Evolutionary conservation across 768 basidiomycete species (phyloP), one percentile per base, ranked within the genome.

Genomic region (Suillus plorans): DNA sequence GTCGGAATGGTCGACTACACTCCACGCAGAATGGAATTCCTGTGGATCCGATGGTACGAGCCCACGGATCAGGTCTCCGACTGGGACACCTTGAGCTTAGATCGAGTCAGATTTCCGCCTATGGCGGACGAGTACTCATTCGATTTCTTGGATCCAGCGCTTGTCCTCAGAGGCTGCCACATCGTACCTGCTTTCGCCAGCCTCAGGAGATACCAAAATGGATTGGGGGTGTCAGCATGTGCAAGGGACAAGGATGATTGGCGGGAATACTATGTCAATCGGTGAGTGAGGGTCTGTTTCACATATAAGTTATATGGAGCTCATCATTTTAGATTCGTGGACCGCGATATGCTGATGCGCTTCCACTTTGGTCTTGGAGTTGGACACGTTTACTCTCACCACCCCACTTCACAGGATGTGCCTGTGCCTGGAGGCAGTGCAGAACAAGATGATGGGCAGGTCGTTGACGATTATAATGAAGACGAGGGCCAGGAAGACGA

Each of bases 81-180:
- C 3, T 62, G 65, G 61, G 50, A 58, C 1, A 13, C 50, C 18
- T 36, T 13, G 12, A 42, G 18, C 25, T n/a, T 65, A 7, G 37
- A 65, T 36, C 13, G 18, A 14, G 34, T 56, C 1, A 39, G 31
- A 28, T 66, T 66, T 45, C 20, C 22, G 13, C 53, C 44, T 6
- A 42, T 66, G 53, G 13, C 4, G 2, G n/a, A 55, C 5, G 16
- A 18, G 2, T 13, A 63, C 9, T 18, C 55, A 36, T 66, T 66
- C 13, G 34, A 55, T 37, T 66, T 66, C 6, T 1, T 66, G 1
- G 52, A 65, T 45, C 64, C 61, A 2, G 18, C 4, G 1, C 37
- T 56, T 9, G 20, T 65, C 8, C 44, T 65, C 1, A 18, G 60
- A 39, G n/a, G 61, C 8, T 62, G 60, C 34, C 64, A 65, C 18